Base-by-base conservation (phyloP, 148 eudicot genomes). In the Diospyros lotus region DNA sequence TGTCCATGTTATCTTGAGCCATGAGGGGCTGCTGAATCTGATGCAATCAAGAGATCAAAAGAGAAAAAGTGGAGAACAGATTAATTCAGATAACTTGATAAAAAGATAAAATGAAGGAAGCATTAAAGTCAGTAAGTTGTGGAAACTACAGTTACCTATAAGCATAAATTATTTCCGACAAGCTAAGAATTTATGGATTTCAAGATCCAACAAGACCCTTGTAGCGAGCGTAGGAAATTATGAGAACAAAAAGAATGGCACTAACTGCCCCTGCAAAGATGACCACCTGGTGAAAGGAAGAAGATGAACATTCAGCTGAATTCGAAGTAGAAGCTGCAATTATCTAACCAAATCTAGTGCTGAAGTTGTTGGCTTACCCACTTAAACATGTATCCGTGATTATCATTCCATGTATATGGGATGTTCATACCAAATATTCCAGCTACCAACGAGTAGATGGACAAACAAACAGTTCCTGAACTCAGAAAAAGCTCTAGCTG, bases 131-230 rank as follows among this genome's bases (percentile, higher is more conserved):
- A 58, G 3, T 0, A 28, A 15, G 18, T 17, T 59, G 12, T 14
- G 12, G 18, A 18, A 59, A 17, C 63, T 18, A 18, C 41, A 48
- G 52, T 52, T 28, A 68, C 15, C 58, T 46, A 28, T 28, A 28
- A 28, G 28, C 28, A 28, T 28, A 28, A 28, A 28, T 28, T 28
- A 28, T 28, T 28, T 28, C 28, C 28, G 28, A 28, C 28, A 28
- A 28, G 28, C 28, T 28, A 28, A 28, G 28, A 28, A 28, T 28
- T 69, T 50, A 70, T 61, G 9, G 50, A 53, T 48, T 74, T 89
- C 81, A 89, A 76, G 91, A 87, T 80, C 93, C 91, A 44, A 90
- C 81, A n/a, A 90, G 87, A 40, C 94, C 94, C 81, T 88, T 90
- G 81, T 66, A 80, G 71, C 93, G 89, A 64, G 93, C 91, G 72